Evolutionary conservation across 2,329 filamentous ascomycete species (phyloP).

Genomic region (Pseudogymnoascus sp.): DNA sequence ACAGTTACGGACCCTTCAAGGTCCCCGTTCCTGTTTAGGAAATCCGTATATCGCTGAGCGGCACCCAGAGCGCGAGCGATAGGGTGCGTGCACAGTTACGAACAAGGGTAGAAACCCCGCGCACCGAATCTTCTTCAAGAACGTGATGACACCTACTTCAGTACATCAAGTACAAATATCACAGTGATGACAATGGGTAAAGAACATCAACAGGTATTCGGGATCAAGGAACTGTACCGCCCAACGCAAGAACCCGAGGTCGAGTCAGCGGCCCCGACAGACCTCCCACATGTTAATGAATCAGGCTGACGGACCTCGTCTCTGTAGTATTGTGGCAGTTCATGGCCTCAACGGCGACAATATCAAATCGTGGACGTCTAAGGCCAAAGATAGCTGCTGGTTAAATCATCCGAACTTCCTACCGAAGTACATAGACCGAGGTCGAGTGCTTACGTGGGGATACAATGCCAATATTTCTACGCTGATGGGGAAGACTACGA

Average conservation of each 20-base stretch:
- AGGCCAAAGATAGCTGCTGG: slow-evolving; percentile 27
- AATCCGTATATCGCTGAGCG: no score
- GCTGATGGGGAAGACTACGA: background rate
- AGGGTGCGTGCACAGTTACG: no score
- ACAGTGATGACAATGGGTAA: background rate
- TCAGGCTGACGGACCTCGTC: background rate
- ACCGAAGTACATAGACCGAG: slow-evolving; percentile 25
- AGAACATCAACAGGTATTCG: background rate
- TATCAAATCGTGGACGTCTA: slow-evolving; percentile 31
- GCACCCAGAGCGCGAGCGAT: no score
- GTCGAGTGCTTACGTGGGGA: slow-evolving; percentile 27
- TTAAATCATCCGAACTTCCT: slow-evolving; percentile 27
- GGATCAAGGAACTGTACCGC: background rate
- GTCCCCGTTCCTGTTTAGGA: no score
- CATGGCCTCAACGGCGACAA: slow-evolving; percentile 35
- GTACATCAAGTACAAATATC: background rate
- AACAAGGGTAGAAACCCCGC: no score
- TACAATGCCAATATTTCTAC: slow-evolving; percentile 25
- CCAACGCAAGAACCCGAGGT: background rate
- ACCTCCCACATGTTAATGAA: background rate
- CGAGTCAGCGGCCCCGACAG: background rate
- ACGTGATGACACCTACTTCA: background rate
- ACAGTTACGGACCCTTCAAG: no score
- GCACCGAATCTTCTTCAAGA: no score
- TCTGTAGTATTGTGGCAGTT: slow-evolving; percentile 30